Evolutionary conservation across 768 basidiomycete species (phyloP).

Genomic region (Pleurotus eryngii): DNA sequence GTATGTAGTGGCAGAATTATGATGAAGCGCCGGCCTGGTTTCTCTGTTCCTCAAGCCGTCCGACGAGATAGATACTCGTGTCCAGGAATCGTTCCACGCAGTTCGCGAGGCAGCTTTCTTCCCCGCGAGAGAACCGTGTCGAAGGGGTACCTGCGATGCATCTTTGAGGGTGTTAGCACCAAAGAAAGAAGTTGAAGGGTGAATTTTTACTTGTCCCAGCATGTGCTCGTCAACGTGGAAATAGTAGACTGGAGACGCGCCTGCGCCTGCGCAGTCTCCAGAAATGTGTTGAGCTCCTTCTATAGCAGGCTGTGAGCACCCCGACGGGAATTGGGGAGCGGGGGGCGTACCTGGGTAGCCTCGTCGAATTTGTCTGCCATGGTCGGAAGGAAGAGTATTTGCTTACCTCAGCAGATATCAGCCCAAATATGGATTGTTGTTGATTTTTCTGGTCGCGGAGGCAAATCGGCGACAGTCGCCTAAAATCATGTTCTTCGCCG

Average conservation of each 20-base stretch:
- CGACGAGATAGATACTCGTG: conserved; percentile 78
- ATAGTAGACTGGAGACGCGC: conserved; percentile 61
- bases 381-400: conserved; percentile 14
- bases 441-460: neutral
- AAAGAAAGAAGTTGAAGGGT: too few species aligned
- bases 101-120: conserved; percentile 81
- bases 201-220: conserved; percentile 80
- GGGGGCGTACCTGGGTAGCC: conserved; percentile 57
- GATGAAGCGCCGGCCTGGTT: conserved; percentile 16
- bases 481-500: neutral
- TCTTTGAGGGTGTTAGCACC: conserved; percentile 32
- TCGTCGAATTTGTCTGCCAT: conserved; percentile 72
- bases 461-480: neutral
- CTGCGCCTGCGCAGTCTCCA: conserved; percentile 82
- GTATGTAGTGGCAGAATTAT: conserved; percentile 5
- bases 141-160: conserved; percentile 81
- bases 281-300: conserved; percentile 80
- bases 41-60: conserved; percentile 52
- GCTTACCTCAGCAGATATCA: conserved; percentile 7
- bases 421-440: conserved; percentile 7
- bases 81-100: conserved; percentile 94
- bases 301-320: conserved; percentile 24
- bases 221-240: conserved; percentile 77
- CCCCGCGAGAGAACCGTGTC: conserved; percentile 72
- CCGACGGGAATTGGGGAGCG: neutral